phyloP scores from a whole-genome alignment of 352 stramenopile genomes.

The Blastocystis hominis region DNA sequence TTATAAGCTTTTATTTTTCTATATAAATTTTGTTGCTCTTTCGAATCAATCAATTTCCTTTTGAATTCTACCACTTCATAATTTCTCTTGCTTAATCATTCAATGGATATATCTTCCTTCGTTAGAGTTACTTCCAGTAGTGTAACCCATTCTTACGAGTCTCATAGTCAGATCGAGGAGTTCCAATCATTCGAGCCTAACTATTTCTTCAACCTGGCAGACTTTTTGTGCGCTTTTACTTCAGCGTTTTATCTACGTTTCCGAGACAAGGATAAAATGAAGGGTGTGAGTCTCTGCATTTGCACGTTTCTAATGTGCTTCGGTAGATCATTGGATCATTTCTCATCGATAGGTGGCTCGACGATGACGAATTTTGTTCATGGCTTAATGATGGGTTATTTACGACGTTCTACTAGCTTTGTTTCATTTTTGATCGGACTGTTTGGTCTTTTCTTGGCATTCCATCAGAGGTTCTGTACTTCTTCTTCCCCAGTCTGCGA shows the following conservation, averaged over 20 bases:
- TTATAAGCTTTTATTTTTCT: too few relatives aligned
- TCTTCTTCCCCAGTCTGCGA: neutral
- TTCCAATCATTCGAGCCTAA: neutral
- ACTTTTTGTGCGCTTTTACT: neutral
- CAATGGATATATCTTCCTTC: too few relatives aligned
- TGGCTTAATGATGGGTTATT: neutral
- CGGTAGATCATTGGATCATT: neutral
- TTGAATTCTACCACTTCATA: too few relatives aligned
- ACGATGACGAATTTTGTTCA: slow-evolving; percentile 10
- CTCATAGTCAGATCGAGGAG: slow-evolving; percentile 4
- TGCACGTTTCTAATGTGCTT: slow-evolving; percentile 16
- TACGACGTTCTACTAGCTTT: neutral
- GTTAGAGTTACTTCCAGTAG: too few relatives aligned
- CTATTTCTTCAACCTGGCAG: neutral
- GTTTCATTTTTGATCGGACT: neutral
- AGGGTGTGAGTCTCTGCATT: neutral
- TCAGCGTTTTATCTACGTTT: neutral
- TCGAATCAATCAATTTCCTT: too few relatives aligned
- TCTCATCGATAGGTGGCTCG: neutral
- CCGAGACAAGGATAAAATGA: neutral
- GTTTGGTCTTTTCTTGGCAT: neutral
- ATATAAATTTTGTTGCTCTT: too few relatives aligned
- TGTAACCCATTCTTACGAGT: too few relatives aligned
- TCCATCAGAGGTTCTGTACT: neutral
- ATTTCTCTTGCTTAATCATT: too few relatives aligned